Base-by-base conservation (phyloP, 2,329 filamentous ascomycete genomes). In the Exserohilum rostratum region DNA sequence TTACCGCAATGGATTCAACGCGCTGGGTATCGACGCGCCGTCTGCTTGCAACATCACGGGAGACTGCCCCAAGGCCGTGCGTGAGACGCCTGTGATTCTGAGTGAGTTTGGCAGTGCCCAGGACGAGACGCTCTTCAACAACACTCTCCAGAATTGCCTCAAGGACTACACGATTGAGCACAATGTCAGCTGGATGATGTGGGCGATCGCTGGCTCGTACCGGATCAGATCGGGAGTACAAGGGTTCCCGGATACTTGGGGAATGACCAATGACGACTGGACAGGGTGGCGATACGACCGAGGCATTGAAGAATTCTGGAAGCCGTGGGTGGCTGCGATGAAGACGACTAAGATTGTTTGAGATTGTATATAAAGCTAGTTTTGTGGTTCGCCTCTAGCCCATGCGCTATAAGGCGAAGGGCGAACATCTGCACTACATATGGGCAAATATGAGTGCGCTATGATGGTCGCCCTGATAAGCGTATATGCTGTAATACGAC, bases 1-100 rank as follows among this genome's bases (percentile, higher is more conserved):
- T 33, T 83, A 82, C 71, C 76, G 77, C 40, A 79, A 77, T 52
- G 81, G 80, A 2, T 82, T 82, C 73, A 81, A 83, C 57, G 80
- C 77, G 53, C 45, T 77, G 0, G 71, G 72, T 3, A 76, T 76
- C 31, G 60, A 69, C 3, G 66, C 70, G 10, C 74, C 74, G 5
- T 34, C 64, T 5, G 71, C 72, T 1, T 77, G 74, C 60, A 72
- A 73, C 56, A 53, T 70, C 9, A 76, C 72, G 0, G 59, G 65
- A 3, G 67, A 73, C 54, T 77, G 74, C 37, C 64, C 64, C 6
- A 63, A 70, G 25, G 71, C 73, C 7, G 65, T 74, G 6, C 64
- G 70, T 7, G 53, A 75, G 43, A 74, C 72, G 11, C 74, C 74
- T 0, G 73, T 77, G 7, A 72, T 76, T 25, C 49, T 77, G 39